These are phyloP conservation scores for Phytophthora capsici DNA, from an alignment of 352 stramenopile species.

Conservation along the genomic window DNA sequence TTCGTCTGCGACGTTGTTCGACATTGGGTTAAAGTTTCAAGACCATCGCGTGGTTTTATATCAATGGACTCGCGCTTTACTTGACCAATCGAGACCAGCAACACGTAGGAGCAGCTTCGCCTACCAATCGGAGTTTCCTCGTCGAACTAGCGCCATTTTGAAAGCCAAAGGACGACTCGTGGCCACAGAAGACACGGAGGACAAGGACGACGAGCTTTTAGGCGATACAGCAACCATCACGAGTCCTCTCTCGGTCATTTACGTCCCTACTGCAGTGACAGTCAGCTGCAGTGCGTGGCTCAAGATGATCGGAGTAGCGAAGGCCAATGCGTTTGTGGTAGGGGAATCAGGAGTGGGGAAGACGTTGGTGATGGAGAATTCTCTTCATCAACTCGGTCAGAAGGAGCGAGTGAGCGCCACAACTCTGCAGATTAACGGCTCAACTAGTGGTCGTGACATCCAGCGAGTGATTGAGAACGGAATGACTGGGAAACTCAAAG, in stretches of 20 bases:
- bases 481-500: constrained; percentile 61
- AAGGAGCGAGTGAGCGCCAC: constrained; percentile 42
- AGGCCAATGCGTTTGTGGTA: constrained; percentile 54
- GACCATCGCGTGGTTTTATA: constrained; percentile 38
- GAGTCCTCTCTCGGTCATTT: constrained; percentile 43
- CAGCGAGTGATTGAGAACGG: constrained; percentile 46
- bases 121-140: constrained; percentile 28
- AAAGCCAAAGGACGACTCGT: constrained; percentile 35
- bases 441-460: constrained; percentile 38
- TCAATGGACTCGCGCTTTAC: constrained; percentile 32
- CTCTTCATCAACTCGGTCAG: constrained; percentile 39
- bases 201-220: constrained; percentile 25
- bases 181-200: constrained; percentile 26
- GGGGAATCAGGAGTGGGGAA: constrained; percentile 63
- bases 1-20: constrained; percentile 40
- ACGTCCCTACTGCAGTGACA: constrained; percentile 51
- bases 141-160: constrained; percentile 38
- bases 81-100: constrained; percentile 1
- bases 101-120: constrained; percentile 34
- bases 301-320: constrained; percentile 41
- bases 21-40: constrained; percentile 47
- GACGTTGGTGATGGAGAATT: constrained; percentile 49
- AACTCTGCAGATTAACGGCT: constrained; percentile 41
- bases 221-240: constrained; percentile 32
- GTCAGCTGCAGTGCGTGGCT: constrained; percentile 49